These are phyloP conservation scores for Aspergillus fumigatus DNA, from an alignment of 2,329 filamentous ascomycete genomes.

Conservation along the genomic window DNA sequence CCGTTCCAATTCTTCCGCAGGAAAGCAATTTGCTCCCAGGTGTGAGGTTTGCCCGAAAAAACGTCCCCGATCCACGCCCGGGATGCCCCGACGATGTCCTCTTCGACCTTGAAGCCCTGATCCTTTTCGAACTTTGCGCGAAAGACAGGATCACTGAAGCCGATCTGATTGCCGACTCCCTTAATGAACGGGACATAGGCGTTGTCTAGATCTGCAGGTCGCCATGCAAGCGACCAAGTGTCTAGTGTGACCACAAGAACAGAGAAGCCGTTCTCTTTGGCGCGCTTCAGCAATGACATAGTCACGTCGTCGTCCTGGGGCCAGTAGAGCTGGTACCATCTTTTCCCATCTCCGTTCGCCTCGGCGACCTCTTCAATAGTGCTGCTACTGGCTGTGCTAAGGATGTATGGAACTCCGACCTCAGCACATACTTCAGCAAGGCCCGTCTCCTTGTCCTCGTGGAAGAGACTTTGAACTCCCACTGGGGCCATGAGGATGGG, in stretches of 20 bases:
- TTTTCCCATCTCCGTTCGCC: constrained; percentile 52
- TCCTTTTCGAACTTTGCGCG: constrained; percentile 51
- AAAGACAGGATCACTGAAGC: constrained; percentile 65
- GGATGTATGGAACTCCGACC: constrained; percentile 60
- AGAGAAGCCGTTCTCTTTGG: constrained; percentile 57
- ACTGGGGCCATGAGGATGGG: constrained; percentile 64
- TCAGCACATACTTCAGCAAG: constrained; percentile 59
- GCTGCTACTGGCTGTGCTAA: constrained; percentile 61
- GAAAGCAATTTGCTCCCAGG: constrained; percentile 59
- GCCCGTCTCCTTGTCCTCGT: constrained; percentile 61
- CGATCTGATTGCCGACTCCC: constrained; percentile 56
- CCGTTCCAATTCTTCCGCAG: constrained; percentile 59
- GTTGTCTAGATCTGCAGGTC: constrained; percentile 63
- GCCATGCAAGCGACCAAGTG: constrained; percentile 63
- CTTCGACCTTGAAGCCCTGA: constrained; percentile 44
- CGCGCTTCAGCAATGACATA: constrained; percentile 57
- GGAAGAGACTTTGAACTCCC: constrained; percentile 65
- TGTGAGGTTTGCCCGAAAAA: constrained; percentile 51
- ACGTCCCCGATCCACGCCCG: constrained; percentile 50
- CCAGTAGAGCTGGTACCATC: constrained; percentile 77
- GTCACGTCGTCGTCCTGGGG: constrained; percentile 63
- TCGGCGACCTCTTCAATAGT: constrained; percentile 63
- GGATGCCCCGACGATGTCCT: constrained; percentile 48
- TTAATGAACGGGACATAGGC: constrained; percentile 52
- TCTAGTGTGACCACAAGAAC: constrained; percentile 70